Evolutionary conservation across 1,284 basidiomycete species (phyloP).

Genomic region (Irpex sp.): DNA sequence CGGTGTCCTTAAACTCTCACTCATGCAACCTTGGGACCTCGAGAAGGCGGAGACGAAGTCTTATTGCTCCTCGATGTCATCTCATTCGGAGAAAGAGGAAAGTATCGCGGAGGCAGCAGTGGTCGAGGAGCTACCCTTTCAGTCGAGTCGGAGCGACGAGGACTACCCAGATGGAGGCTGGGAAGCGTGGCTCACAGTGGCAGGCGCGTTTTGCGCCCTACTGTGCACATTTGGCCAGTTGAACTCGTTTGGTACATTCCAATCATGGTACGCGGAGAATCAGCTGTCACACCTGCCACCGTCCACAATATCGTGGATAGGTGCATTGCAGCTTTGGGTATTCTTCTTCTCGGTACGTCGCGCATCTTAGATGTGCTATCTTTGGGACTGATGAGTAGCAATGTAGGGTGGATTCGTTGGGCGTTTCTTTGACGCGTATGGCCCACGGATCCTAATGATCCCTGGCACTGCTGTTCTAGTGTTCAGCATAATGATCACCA

Average conservation of each 20-base stretch:
- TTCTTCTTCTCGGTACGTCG: slow-evolving; percentile 37
- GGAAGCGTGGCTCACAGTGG: slow-evolving; percentile 32
- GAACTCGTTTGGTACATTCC: slow-evolving; percentile 38
- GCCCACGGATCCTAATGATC: slow-evolving; percentile 27
- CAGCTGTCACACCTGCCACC: slow-evolving; percentile 31
- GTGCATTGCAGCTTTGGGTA: slow-evolving; percentile 38
- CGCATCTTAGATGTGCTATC: not conserved
- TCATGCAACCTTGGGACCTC: not conserved
- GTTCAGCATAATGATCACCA: slow-evolving; percentile 34
- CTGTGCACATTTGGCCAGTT: slow-evolving; percentile 37
- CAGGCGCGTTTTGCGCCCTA: slow-evolving; percentile 33
- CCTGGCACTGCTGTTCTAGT: slow-evolving; percentile 30
- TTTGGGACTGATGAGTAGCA: slow-evolving; percentile 6
- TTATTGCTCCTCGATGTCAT: not conserved
- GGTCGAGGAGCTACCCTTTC: not conserved
- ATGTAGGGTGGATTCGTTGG: slow-evolving; percentile 29
- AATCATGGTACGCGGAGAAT: slow-evolving; percentile 39
- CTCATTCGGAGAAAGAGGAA: not conserved
- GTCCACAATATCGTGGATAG: slow-evolving; percentile 46
- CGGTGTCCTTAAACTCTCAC: not conserved
- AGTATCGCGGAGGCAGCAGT: not conserved
- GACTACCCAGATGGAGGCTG: slow-evolving; percentile 27
- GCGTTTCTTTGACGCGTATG: slow-evolving; percentile 34
- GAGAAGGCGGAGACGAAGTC: not conserved
- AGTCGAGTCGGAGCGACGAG: not conserved